phyloP scores from a whole-genome alignment of 768 basidiomycete genomes.

The Suillus placidus region DNA sequence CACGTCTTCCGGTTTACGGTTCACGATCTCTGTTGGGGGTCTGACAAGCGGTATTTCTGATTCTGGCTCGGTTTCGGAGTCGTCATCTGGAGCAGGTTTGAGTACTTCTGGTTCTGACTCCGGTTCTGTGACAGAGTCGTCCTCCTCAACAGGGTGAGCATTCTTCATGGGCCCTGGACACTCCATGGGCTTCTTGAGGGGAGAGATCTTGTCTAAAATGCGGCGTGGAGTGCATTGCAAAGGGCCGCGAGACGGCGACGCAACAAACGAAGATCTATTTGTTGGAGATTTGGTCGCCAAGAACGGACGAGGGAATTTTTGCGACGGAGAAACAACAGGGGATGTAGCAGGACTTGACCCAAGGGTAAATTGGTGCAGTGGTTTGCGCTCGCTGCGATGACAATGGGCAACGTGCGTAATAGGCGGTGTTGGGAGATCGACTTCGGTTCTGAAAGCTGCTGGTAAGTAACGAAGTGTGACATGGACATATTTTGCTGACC shows the following conservation, averaged over 20 bases:
- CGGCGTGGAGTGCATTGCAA: conserved; percentile 12
- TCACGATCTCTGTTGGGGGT: conserved; percentile 18
- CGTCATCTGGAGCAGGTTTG: conserved; percentile 19
- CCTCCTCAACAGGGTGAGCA: conserved; percentile 13
- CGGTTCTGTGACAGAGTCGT: conserved; percentile 35
- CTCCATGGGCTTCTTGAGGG: neutral
- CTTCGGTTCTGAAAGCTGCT: neutral
- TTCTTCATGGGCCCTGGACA: conserved; percentile 14
- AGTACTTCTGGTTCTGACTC: conserved; percentile 27
- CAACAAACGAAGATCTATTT: conserved; percentile 1
- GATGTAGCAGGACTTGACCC: conserved; percentile 13
- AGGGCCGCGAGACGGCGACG: neutral
- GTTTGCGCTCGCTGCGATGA: conserved; percentile 4
- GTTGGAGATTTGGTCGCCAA: conserved; percentile 9
- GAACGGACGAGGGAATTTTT: conserved; percentile 4
- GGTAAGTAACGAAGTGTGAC: conserved; percentile 15
- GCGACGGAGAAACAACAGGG: conserved; percentile 3
- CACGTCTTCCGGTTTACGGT: conserved; percentile 6
- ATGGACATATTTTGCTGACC: conserved; percentile 16
- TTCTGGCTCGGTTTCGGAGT: conserved; percentile 36
- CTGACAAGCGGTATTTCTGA: conserved; percentile 27
- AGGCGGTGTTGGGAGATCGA: neutral
- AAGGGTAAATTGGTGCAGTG: conserved; percentile 1
- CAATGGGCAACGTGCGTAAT: conserved; percentile 1
- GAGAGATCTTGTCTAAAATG: neutral